Percentiles rank a stretch among this genome's conserved stretches.
These are phyloP conservation scores for Colletotrichum kahawae DNA, from an alignment of 2,329 filamentous ascomycete genomes.

Conservation along the genomic window DNA sequence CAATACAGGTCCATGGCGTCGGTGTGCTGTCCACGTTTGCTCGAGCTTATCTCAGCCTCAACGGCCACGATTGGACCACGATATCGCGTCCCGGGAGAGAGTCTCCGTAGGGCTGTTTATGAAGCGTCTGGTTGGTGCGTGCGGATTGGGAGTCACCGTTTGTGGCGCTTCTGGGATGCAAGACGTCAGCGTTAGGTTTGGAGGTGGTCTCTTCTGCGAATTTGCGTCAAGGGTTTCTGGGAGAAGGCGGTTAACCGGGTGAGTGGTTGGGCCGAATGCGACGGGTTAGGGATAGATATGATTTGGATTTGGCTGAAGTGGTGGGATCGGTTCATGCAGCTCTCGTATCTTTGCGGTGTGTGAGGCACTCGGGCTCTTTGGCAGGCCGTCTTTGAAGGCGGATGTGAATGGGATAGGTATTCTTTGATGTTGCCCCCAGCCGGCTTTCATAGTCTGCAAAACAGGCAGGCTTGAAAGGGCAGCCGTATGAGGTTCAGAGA, in stretches of 20 bases:
- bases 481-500: not conserved
- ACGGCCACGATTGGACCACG: not conserved
- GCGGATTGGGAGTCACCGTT: not conserved
- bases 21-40: not conserved
- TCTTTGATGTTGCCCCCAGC: not conserved
- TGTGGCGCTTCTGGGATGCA: not conserved
- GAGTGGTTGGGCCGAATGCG: not conserved
- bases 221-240: not conserved
- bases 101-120: not conserved
- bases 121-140: not conserved
- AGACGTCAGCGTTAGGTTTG: not conserved
- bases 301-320: not conserved
- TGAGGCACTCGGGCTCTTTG: not conserved
- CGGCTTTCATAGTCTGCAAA: not conserved
- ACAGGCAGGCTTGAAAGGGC: accelerated
- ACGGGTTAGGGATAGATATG: not conserved
- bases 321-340: not conserved
- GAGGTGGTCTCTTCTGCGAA: not conserved
- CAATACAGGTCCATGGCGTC: not conserved
- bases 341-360: not conserved
- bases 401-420: not conserved
- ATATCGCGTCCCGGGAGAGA: not conserved
- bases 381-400: not conserved
- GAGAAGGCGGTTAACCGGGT: not conserved
- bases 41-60: conserved; percentile 6